phyloP scores from a whole-genome alignment of 331 rosid species.

The Quercus phellos region DNA sequence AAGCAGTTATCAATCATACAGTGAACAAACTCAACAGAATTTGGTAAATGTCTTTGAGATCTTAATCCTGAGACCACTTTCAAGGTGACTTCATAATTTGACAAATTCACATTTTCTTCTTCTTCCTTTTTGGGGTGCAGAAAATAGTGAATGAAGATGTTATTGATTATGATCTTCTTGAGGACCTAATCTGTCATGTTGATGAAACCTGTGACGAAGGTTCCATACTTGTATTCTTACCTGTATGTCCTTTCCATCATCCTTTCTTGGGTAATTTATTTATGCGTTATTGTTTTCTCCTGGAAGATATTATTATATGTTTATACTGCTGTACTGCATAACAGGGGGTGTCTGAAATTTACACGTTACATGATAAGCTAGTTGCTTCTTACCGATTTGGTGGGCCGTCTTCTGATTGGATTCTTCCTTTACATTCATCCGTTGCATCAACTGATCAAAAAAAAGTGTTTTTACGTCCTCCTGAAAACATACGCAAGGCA shows the following conservation, averaged over 20 bases:
- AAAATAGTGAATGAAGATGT: slow-evolving; percentile 84
- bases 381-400: slow-evolving; percentile 80
- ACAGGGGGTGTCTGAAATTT: slow-evolving; percentile 85
- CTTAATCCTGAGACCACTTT: slow-evolving; percentile 7
- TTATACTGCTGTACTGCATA: slow-evolving; percentile 15
- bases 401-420: slow-evolving; percentile 89
- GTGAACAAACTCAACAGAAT: slow-evolving; percentile 76
- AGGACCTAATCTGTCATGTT: slow-evolving; percentile 75
- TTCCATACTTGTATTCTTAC: slow-evolving; percentile 90
- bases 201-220: slow-evolving; percentile 77
- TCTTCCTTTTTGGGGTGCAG: slow-evolving; percentile 26
- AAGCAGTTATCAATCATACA: slow-evolving; percentile 55
- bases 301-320: not conserved
- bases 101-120: slow-evolving; percentile 11
- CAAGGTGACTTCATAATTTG: slow-evolving; percentile 14
- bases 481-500: slow-evolving; percentile 74
- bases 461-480: slow-evolving; percentile 80
- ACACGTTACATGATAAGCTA: slow-evolving; percentile 64
- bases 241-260: slow-evolving; percentile 49
- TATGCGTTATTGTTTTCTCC: not conserved
- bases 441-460: slow-evolving; percentile 76
- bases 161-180: slow-evolving; percentile 92
- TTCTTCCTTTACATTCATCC: slow-evolving; percentile 85
- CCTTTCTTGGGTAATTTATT: slow-evolving; percentile 15
- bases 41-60: slow-evolving; percentile 44